Percentiles rank a stretch among this genome's conserved stretches.
phyloP scores from a whole-genome alignment of 106 monocot genomes.

The Gastrodia elata region DNA sequence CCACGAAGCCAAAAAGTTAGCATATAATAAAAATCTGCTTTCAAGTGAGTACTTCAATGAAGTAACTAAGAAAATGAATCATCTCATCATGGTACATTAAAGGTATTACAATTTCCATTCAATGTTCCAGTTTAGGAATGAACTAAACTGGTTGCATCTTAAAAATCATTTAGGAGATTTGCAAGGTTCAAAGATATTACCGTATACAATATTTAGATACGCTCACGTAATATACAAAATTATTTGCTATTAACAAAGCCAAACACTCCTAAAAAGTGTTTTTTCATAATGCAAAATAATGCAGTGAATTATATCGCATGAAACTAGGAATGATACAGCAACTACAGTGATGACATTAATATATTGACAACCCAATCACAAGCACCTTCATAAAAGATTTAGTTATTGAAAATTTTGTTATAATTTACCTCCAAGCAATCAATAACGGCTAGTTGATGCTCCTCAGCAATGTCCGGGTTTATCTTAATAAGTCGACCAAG shows the following conservation, averaged over 20 bases:
- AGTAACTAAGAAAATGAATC: neutral
- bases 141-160: neutral
- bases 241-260: too few relatives aligned
- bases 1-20: too few relatives aligned
- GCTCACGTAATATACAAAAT: neutral
- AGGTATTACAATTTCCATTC: neutral
- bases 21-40: too few relatives aligned
- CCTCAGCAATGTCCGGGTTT: conserved; percentile 95
- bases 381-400: neutral
- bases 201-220: neutral
- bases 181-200: neutral
- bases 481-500: conserved; percentile 88
- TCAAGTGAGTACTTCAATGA: too few relatives aligned
- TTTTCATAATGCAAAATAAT: neutral
- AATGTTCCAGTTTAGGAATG: neutral
- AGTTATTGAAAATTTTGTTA: neutral
- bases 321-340: neutral
- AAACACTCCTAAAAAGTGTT: neutral
- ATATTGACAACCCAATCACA: neutral
- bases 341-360: neutral
- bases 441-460: conserved; percentile 96
- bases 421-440: conserved; percentile 90
- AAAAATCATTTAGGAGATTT: neutral
- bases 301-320: neutral
- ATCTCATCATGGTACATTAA: neutral